A percentile compares a stretch with the other conserved stretches of the same genome.
phyloP scores from a whole-genome alignment of 2,329 filamentous ascomycete species.

The Colletotrichum lentis region DNA sequence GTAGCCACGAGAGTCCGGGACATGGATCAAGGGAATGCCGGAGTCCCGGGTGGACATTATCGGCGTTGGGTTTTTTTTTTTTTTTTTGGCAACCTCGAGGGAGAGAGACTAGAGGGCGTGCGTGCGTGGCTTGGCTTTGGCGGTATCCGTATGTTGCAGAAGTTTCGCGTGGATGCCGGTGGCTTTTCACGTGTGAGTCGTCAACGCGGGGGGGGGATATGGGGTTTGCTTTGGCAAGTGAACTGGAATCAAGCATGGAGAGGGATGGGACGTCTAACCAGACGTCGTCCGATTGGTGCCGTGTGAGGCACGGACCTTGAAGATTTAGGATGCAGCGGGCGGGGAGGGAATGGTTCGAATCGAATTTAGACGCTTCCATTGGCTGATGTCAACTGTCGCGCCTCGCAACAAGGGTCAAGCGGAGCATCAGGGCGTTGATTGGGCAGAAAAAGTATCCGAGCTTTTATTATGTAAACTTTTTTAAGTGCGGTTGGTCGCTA shows the following conservation, averaged over 20 bases:
- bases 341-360: neutral
- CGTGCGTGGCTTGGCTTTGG: neutral
- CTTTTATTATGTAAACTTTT: neutral
- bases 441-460: neutral
- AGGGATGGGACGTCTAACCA: conserved; percentile 1
- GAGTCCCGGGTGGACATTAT: conserved; percentile 57
- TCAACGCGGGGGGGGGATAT: neutral
- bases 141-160: neutral
- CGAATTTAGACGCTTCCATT: neutral
- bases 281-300: conserved; percentile 28
- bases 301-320: neutral
- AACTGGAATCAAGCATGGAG: neutral
- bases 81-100: no score
- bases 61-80: neutral
- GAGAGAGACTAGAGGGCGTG: neutral
- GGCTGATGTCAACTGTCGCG: neutral
- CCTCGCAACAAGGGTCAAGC: neutral
- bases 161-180: neutral
- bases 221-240: neutral
- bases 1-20: conserved; percentile 60
- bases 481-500: conserved; percentile 13
- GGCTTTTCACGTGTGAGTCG: neutral
- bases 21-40: conserved; percentile 61
- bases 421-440: neutral
- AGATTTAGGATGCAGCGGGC: conserved; percentile 3